These are phyloP conservation scores for Ophiobolus disseminans DNA, from an alignment of 2,329 filamentous ascomycete genomes.

Conservation along the genomic window DNA sequence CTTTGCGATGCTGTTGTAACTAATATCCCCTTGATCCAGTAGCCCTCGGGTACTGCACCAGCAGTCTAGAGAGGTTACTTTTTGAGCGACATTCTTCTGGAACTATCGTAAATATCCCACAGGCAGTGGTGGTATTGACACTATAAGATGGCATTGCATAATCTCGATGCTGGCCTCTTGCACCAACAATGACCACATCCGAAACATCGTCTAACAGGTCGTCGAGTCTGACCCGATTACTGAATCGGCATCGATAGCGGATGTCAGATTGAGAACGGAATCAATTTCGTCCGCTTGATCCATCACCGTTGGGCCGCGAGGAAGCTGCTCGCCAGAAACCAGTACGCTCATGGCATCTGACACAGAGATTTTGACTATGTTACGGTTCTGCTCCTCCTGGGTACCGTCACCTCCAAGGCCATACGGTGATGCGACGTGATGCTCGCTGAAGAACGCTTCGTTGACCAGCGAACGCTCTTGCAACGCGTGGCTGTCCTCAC, in stretches of 20 bases:
- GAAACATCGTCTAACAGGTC: no score
- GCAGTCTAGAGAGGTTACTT: no score
- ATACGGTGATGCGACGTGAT: constrained; percentile 12
- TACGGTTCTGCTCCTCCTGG: background rate
- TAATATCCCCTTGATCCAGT: no score
- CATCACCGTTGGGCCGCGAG: background rate
- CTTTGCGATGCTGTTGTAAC: no score
- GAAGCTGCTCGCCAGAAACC: constrained; percentile 11
- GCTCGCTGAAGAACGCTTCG: constrained; percentile 12
- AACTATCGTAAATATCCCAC: no score
- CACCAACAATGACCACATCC: no score
- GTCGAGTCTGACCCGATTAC: no score
- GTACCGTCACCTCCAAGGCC: constrained; percentile 20
- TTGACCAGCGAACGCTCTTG: constrained; percentile 7
- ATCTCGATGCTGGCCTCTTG: no score
- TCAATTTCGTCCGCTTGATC: background rate
- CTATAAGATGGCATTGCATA: no score
- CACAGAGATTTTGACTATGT: background rate
- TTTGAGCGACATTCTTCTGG: no score
- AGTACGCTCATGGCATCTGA: constrained; percentile 14
- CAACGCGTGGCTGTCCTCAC: constrained; percentile 7
- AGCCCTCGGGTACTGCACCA: no score
- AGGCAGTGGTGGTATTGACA: no score
- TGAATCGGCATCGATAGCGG: background rate
- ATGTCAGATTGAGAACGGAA: background rate